Conservation (phyloP, 352 stramenopile species). For the Phytophthora litchii region DNA sequence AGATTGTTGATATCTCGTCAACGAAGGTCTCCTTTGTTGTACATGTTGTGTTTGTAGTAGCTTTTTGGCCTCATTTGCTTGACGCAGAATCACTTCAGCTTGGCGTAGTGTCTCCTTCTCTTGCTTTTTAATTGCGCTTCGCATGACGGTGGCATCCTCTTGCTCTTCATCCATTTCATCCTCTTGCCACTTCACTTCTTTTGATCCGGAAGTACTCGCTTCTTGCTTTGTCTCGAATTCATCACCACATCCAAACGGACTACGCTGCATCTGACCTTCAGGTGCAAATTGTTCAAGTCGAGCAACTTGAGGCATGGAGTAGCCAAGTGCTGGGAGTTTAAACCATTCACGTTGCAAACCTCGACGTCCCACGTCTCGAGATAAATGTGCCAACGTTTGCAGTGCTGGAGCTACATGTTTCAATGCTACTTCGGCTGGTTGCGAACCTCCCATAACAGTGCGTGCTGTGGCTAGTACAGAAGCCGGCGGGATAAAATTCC, state of each 20-base stretch:
- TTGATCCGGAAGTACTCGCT: background rate
- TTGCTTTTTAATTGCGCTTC: conserved; percentile 46
- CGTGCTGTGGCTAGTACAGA: conserved; percentile 8
- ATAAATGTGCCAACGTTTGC: conserved; percentile 17
- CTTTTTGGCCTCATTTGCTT: conserved; percentile 19
- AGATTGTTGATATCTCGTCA: conserved; percentile 23
- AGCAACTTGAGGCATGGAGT: conserved; percentile 35
- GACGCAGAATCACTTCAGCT: conserved; percentile 49
- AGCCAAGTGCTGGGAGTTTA: conserved; percentile 20
- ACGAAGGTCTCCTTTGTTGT: conserved; percentile 5
- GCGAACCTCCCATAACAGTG: conserved; percentile 26
- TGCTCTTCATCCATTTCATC: conserved; percentile 30
- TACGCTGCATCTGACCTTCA: conserved; percentile 21
- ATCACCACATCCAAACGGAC: background rate
- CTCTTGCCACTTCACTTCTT: conserved; percentile 5
- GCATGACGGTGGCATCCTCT: conserved; percentile 21
- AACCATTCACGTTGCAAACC: conserved; percentile 34
- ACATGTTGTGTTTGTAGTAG: conserved; percentile 11
- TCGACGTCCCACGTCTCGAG: conserved; percentile 21
- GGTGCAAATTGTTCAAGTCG: conserved; percentile 43
- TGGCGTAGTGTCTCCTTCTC: conserved; percentile 56
- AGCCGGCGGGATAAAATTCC: conserved; percentile 10
- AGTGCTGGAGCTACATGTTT: conserved; percentile 31
- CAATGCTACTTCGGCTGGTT: conserved; percentile 26
- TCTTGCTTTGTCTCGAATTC: conserved; percentile 2